Evolutionary conservation across 345 rosid species (phyloP), one percentile per base, ranked within the genome.

Genomic region (Capsella bursapastoris): DNA sequence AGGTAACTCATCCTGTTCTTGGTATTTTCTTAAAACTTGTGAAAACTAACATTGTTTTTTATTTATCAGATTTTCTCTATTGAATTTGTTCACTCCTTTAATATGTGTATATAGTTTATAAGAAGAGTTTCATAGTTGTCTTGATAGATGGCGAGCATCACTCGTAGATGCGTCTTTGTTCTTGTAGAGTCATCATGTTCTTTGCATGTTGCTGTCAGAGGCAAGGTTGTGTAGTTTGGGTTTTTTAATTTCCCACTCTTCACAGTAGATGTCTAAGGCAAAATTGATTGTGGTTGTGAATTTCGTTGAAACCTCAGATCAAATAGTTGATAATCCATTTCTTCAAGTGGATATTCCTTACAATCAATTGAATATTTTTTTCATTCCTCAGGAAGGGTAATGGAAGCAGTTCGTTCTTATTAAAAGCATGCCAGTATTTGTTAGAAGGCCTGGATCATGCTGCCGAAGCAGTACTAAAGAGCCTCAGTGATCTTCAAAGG

Each of bases 401-500:
- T 47, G 93, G 82, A 66, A 79, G 51, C 71, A 79, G 82, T 52
- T 73, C 84, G 32, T 84, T 91, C 82, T 74, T 86, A 37, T 84
- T 87, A 29, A 85, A 86, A 80, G 76, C 84, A 76, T 84, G 86
- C 48, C 77, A 77, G 44, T 64, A 76, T 79, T 78, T 94, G 81
- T 63, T 85, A 75, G 85, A 84, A 57, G 78, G 87, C 79, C 77
- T 94, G 81, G 85, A 83, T 71, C 75, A 77, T 77, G 89, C 88
- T 56, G 80, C 67, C 63, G 81, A 57, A 74, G 28, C 79, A 68
- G 74, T 91, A 76, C 52, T 60, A 66, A 83, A 83, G 65, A 78
- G 65, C 74, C 72, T 74, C 58, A 68, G 25, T 28, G 85, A 84
- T 76, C 64, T 80, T 56, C 85, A 82, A 73, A 75, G 86, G 74